Base-by-base conservation (phyloP, 257 asterid genomes). In the Solanum tacnaense region DNA sequence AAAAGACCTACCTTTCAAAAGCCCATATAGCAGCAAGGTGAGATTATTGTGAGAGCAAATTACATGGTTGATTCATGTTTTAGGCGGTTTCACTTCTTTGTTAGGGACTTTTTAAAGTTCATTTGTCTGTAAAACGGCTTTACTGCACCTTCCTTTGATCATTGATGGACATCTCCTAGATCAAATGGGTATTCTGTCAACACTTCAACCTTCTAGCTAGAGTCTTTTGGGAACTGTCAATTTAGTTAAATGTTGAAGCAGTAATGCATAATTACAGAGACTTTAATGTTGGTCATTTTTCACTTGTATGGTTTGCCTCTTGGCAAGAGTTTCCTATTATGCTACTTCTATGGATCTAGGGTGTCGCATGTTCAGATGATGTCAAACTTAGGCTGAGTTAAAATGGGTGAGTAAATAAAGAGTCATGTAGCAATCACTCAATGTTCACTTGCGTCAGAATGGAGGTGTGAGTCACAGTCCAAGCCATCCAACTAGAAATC, bases 11-110 rank as follows among this genome's bases (percentile, higher is more conserved):
- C 36, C 60, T 12, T 38, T 83, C 84, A 90, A 87, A 86, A 85
- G 87, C 68, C 58, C 60, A 89, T 74, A 5, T 25, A 16, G 15
- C 87, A 39, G 16, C 86, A 89, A 94, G 98, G 98, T 96, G 78
- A 58, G 91, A 15, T 73, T 75, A 21, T 74, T 74, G 32, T 73
- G 34, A 34, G 29, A 73, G 82, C 25, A 72, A 72, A 32, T 68
- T 34, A 34, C 79, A 31, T 71, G 78, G 78, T 31, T 71, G 39
- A 13, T 71, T 71, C 23, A 27, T 72, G 41, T 72, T 72, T 72
- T 18, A 18, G 29, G 29, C 7, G 83, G 52, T 36, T 74, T 74
- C 49, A 21, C 31, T 36, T 74, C 52, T 35, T 74, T 36, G 81
- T 72, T 72, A 72, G 16, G 5, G 31, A 36, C 31, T 21, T 34